phyloP scores from a whole-genome alignment of 768 basidiomycete species.

The Rhodotorula graminis region DNA sequence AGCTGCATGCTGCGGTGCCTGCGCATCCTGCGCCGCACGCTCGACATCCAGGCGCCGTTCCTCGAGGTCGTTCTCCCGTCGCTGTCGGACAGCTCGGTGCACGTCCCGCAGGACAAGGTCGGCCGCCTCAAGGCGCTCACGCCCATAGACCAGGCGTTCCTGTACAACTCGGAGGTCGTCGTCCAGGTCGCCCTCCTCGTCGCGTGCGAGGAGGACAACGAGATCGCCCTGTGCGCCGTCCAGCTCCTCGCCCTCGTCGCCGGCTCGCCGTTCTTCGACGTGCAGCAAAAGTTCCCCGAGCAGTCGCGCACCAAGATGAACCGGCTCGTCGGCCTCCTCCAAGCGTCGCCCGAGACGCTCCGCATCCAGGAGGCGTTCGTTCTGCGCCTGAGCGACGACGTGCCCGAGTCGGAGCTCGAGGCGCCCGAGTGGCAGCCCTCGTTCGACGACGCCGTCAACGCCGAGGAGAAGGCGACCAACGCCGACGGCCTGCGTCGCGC shows the following conservation, averaged over 20 bases:
- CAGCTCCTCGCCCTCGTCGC: slow-evolving; percentile 70
- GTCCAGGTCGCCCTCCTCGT: slow-evolving; percentile 79
- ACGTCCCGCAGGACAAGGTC: slow-evolving; percentile 47
- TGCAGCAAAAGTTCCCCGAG: slow-evolving; percentile 48
- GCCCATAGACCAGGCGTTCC: slow-evolving; percentile 50
- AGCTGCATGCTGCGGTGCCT: slow-evolving; percentile 73
- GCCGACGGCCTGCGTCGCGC: slow-evolving; percentile 54
- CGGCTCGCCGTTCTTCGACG: slow-evolving; percentile 56
- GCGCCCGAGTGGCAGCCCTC: slow-evolving; percentile 11
- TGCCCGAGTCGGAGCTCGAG: slow-evolving; percentile 57
- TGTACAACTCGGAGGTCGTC: slow-evolving; percentile 67
- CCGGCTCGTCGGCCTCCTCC: slow-evolving; percentile 70
- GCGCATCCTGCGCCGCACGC: slow-evolving; percentile 69
- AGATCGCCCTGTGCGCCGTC: slow-evolving; percentile 68
- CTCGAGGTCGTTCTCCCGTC: slow-evolving; percentile 78
- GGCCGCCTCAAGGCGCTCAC: slow-evolving; percentile 45
- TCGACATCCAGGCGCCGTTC: slow-evolving; percentile 84
- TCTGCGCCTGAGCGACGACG: slow-evolving; percentile 60
- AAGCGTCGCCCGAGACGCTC: slow-evolving; percentile 76
- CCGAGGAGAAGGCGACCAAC: slow-evolving; percentile 12
- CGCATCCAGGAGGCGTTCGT: slow-evolving; percentile 76
- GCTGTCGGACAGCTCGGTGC: slow-evolving; percentile 61
- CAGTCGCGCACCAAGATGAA: slow-evolving; percentile 51
- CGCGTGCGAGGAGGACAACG: slow-evolving; percentile 60
- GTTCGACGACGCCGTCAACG: slow-evolving; percentile 1